Evolutionary conservation across 2,329 filamentous ascomycete species (phyloP), one percentile per base, ranked within the genome.

Genomic region (Ceratocystis diversiconidia): DNA sequence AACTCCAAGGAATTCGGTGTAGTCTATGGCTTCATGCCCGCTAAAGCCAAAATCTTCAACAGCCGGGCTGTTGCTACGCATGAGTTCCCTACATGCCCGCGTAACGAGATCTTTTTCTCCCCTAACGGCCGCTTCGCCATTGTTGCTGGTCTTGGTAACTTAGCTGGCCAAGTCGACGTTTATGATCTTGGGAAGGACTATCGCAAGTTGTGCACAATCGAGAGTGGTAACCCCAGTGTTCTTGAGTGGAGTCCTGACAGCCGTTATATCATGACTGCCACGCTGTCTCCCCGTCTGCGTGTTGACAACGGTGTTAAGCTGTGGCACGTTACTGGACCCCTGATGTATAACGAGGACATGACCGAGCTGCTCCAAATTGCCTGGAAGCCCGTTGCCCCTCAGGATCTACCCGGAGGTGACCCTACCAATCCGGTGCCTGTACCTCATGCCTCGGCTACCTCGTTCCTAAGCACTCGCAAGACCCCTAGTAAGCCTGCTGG

Each of bases 241-340:
- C 99, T 94, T 79, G 87, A 94, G 73, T 99, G 94, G 94, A 95
- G 91, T 72, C 91, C 94, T 5, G 94, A 99, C 75, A 95, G 92
- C 71, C 89, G 88, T 72, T 94, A 92, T 75, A 92, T 99, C 73
- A 82, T 99, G 79, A 97, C 94, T 52, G 94, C 94, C n/a, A 99
- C 92, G 22, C 97, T 92, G 15, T 96, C 91, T 70, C 94, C 94
- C 4, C 87, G 94, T 69, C 84, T 99, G 67, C 88, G 94, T 70
- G 94, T 99, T 55, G 94, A 99, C 78, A 99, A 99, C 72, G 94
- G 92, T 68, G 83, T 99, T 70, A 92, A 92, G 74, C 83, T 99
- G 71, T 99, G 92, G 89, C 92, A 99, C 75, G 87, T 95, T 43
- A 84, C 86, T 69, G 94, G 94, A 59, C 82, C 82, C 44, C 79